Evolutionary conservation across 2,329 filamentous ascomycete species (phyloP).

Genomic region (Daldinia sp.): DNA sequence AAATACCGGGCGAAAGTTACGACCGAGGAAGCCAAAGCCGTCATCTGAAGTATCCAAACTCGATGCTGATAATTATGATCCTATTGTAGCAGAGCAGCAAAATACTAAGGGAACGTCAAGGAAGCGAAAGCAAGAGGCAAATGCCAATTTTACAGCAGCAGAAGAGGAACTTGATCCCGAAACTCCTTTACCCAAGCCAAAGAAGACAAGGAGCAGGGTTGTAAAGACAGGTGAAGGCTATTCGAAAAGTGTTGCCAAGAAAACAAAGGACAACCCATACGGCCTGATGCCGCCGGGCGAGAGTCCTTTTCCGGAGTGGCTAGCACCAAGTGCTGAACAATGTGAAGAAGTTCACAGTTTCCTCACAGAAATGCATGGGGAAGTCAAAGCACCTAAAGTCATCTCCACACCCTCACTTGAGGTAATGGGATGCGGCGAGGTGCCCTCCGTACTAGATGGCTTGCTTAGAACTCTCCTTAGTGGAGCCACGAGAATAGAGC

Average conservation of each 20-base stretch:
- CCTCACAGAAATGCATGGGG: slow-evolving; percentile 70
- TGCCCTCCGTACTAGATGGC: slow-evolving; percentile 63
- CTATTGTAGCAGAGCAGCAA: neutral
- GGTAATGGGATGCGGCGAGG: slow-evolving; percentile 72
- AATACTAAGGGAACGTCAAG: neutral
- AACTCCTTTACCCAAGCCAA: neutral
- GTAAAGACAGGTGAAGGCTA: neutral
- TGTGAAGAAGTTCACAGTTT: slow-evolving; percentile 74
- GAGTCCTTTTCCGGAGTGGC: slow-evolving; percentile 74
- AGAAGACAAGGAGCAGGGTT: slow-evolving; percentile 28
- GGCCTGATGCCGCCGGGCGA: slow-evolving; percentile 62
- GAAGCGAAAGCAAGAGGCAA: slow-evolving; percentile 18
- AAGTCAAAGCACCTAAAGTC: slow-evolving; percentile 62
- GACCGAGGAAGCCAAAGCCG: slow-evolving; percentile 10
- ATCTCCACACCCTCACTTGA: slow-evolving; percentile 75
- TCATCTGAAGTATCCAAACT: neutral
- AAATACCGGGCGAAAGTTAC: slow-evolving; percentile 4
- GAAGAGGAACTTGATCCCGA: slow-evolving; percentile 1
- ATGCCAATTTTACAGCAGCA: neutral
- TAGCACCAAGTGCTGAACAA: slow-evolving; percentile 70
- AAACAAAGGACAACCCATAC: slow-evolving; percentile 54
- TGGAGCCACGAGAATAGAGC: slow-evolving; percentile 57
- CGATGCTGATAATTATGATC: neutral
- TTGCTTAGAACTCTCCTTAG: slow-evolving; percentile 62
- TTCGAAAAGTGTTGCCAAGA: slow-evolving; percentile 34